Percentiles rank a stretch among this genome's conserved stretches.
phyloP scores from a whole-genome alignment of 176 grass and related monocot species.

The Aegilops umbellulata region DNA sequence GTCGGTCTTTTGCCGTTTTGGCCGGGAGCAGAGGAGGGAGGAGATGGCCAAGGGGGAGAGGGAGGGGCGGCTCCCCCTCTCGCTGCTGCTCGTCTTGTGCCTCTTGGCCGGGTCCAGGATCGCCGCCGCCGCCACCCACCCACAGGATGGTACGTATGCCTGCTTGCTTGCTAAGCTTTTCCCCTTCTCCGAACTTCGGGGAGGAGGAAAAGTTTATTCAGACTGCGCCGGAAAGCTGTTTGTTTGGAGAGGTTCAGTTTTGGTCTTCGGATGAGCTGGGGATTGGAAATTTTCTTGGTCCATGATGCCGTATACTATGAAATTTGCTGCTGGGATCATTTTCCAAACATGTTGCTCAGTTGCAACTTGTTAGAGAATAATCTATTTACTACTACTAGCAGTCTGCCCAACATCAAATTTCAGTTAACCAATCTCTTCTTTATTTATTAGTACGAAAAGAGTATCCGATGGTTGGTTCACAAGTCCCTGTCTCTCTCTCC shows the following conservation, averaged over 20 bases:
- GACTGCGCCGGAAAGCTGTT: background rate
- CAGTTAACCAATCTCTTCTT: background rate
- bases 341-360: background rate
- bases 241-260: background rate
- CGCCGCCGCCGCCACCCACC: slow-evolving; percentile 26
- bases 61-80: background rate
- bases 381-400: background rate
- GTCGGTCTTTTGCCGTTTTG: background rate
- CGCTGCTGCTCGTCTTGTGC: slow-evolving; percentile 34
- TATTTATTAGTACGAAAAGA: background rate
- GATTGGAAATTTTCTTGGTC: background rate
- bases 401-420: background rate
- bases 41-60: background rate
- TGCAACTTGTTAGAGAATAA: background rate
- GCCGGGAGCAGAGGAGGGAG: background rate
- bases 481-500: background rate
- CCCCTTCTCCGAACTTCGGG: too few species aligned
- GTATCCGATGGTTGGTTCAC: background rate
- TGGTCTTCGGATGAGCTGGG: background rate
- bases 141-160: slow-evolving; percentile 31
- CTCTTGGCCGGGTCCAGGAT: background rate
- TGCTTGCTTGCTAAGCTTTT: background rate
- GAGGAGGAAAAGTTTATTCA: too few species aligned
- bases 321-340: background rate
- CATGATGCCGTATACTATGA: background rate